Conservation (phyloP, 179 eudicot genomes). For the Amaranthus tricolor region DNA sequence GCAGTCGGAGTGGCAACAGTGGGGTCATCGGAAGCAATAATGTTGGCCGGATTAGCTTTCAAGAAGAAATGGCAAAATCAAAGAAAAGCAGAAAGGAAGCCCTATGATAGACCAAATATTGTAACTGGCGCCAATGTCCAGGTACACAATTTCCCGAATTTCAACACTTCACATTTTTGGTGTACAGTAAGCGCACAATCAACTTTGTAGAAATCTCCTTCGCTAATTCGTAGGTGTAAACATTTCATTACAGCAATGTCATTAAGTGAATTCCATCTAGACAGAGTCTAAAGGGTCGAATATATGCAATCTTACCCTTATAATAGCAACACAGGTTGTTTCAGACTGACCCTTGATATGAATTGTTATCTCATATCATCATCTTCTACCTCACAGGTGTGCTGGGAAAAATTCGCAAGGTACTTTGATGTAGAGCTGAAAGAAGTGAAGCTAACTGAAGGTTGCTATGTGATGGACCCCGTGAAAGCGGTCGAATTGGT, state of each 20-base stretch:
- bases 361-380: too few relatives aligned
- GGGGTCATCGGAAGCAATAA: constrained; percentile 70
- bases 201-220: not conserved
- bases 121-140: constrained; percentile 69
- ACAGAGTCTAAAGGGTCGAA: too few relatives aligned
- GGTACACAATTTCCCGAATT: constrained; percentile 15
- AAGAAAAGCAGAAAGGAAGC: constrained; percentile 45
- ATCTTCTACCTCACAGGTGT: constrained; percentile 22
- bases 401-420: constrained; percentile 67
- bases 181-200: not conserved
- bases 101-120: constrained; percentile 51
- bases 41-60: constrained; percentile 66
- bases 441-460: constrained; percentile 54
- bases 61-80: constrained; percentile 63
- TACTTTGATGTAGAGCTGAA: constrained; percentile 65
- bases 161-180: too few relatives aligned
- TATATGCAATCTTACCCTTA: too few relatives aligned
- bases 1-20: constrained; percentile 62
- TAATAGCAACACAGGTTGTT: too few relatives aligned
- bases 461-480: constrained; percentile 63
- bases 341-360: too few relatives aligned
- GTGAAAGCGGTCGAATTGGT: constrained; percentile 52
- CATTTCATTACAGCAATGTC: too few relatives aligned
- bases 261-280: too few relatives aligned
- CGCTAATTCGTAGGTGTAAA: not conserved